Evolutionary conservation across 768 basidiomycete species (phyloP), one percentile per base, ranked within the genome.

Genomic region (Lactarius deliciosus): DNA sequence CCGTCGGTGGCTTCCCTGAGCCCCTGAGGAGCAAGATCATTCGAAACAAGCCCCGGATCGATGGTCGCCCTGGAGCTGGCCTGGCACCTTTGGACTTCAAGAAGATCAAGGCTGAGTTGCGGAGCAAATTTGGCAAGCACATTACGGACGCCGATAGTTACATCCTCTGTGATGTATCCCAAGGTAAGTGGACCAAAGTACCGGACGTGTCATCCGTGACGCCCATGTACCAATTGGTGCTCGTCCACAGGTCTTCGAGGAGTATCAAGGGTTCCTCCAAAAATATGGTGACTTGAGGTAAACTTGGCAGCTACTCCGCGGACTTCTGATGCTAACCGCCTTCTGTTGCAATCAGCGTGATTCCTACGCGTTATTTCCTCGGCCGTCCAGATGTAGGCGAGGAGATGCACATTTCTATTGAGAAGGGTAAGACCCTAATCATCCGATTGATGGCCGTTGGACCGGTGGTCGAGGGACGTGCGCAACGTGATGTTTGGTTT

Each of bases 1-100:
- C 97, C 63, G 90, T 93, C 74, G 97, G 95, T 75, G 96, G 97
- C 57, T 98, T 98, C 91, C 97, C 97, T 64, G 97, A 99, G 76
- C 95, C 96, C 47, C 80, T 99, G 69, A 93, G 97, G 70, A 84
- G 88, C 69, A 85, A 88, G 70, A 85, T 99, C 74, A 99, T 98
- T 75, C 88, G 97, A 73, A 87, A 94, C 78, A 96, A 95, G 78
- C 87, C 90, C 55, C 86, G 92, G 77, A 96, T 98, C 74, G 94
- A 98, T 73, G 91, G 86, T 55, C 91, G 97, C 68, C 97, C 97
- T 28, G 97, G 97, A 69, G 83, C 89, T 43, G 85, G 83, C n/a
- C 83, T 99, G 86, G 79, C 81, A 68, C 92, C 97, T 38, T 77
- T 98, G 69, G 91, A 98, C 76, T 95, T 98, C 83, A 94, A 89